Evolutionary conservation across 228 moss, liverwort and hornwort genomes (phyloP), one percentile per base, ranked within the genome.

Genomic region (Sphagnum magellanicum): DNA sequence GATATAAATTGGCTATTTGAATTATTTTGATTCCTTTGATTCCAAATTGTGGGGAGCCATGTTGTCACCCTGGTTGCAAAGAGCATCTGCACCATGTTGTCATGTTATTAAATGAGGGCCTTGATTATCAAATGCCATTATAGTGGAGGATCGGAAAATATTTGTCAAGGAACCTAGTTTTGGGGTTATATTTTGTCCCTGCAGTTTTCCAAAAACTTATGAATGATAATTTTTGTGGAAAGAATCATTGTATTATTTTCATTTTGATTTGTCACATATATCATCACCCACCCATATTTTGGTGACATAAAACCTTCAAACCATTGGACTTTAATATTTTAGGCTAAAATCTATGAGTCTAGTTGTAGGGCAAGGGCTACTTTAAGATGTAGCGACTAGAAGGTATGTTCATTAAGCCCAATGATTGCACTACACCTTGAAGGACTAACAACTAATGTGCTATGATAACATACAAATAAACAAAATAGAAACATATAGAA

Each of bases 371-470:
- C 6, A 88, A 83, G 74, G 91, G 91, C n/a, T 91, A 91, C 63
- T 88, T 88, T n/a, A n/a, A 76, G 88, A 91, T 52, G 79, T 91
- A 64, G 88, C 91, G 63, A 91, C 91, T 62, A 84, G 91, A 81
- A 86, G 86, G 91, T 88, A 73, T 52, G 53, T 12, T 53, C 12
- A 7, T 1, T 1, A 0, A 11, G 4, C 47, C 64, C 12, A 65
- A 13, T 48, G 4, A 4, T 32, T 49, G 49, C 17, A 3, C 8
- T 48, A 53, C 53, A 13, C 8, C 17, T 17, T 17, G 17, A 17
- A 17, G 17, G 17, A 17, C 17, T 17, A 17, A 17, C 0, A 17
- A 0, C 17, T 17, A 17, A 17, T 17, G 17, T 17, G 17, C 0
- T 17, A 17, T 17, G 17, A 17, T 0, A 17, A 17, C 17, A 17